These are phyloP conservation scores for Tuber calosporum DNA, from an alignment of 495 filamentous ascomycete species.

Conservation along the genomic window DNA sequence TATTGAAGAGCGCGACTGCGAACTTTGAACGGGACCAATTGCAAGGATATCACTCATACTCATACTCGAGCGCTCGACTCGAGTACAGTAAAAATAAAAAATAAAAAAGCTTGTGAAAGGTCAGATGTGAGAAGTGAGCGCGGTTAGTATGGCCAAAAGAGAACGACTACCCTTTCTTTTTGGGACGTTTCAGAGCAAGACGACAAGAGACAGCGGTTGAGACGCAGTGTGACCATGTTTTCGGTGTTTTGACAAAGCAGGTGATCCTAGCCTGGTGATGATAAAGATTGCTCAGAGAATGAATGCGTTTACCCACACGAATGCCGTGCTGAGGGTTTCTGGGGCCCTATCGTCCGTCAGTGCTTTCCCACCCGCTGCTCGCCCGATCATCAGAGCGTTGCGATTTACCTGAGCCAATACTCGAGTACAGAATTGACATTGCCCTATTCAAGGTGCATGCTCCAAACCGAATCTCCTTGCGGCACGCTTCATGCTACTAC, in stretches of 20 bases:
- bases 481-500: neutral
- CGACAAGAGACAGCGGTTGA: neutral
- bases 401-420: no score
- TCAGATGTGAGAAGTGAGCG: slow-evolving; percentile 30
- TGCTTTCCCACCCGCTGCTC: neutral
- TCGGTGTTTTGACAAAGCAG: neutral
- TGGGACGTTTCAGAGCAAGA: slow-evolving; percentile 10
- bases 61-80: no score
- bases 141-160: slow-evolving; percentile 18
- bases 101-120: slow-evolving; percentile 14
- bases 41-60: slow-evolving; percentile 19
- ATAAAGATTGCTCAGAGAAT: neutral
- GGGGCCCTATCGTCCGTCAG: neutral
- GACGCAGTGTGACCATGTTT: neutral
- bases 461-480: neutral
- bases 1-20: slow-evolving; percentile 11
- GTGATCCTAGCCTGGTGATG: neutral
- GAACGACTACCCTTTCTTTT: slow-evolving; percentile 6
- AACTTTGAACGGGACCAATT: neutral
- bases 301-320: neutral
- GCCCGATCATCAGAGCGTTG: neutral
- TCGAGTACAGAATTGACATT: neutral
- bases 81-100: slow-evolving; percentile 5
- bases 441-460: neutral
- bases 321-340: neutral